Base-by-base conservation (phyloP, 495 filamentous ascomycete genomes). In the Schizothecium vesticola region DNA sequence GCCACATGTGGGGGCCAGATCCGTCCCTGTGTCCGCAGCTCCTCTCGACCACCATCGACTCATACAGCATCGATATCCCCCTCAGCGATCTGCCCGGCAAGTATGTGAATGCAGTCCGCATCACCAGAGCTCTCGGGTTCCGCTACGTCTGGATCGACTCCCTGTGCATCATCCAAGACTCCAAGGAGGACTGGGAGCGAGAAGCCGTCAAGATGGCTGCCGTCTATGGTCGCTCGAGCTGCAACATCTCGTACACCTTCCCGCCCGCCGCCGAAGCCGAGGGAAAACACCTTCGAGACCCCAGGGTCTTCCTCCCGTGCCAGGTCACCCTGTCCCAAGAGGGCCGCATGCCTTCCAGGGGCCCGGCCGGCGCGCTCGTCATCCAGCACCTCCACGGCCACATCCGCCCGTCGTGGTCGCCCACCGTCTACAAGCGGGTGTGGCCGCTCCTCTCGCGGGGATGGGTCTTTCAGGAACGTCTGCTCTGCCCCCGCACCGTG, bases 391-490 rank as follows among this genome's bases (percentile, higher is more conserved):
- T 56, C n/a, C 56, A 28, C 12, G 64, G 64, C n/a, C 59, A 31
- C 56, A 24, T 33, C 28, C 67, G 67, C 29, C 55, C 62, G 0
- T 12, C 62, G 6, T 61, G 56, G 23, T 59, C 62, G 10, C 16
- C 61, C 10, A 69, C 56, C 10, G 56, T 69, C 22, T 59, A 65
- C 62, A 31, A 65, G 25, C 28, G 21, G 0, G 11, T 69, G 9
- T 69, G 61, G 64, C 69, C 69, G 1, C 67, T 71, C 5, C 61
- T 68, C 59, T 59, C 43, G 5, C 59, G 69, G 16, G 69, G 69
- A 9, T 71, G 69, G 69, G 65, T 71, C 13, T 68, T 69, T 13
- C 69, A 71, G 31, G 69, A 71, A 26, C 59, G 69, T 5, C 56
- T 71, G 6, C 60, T 71, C 7, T 69, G 64, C 13, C 26, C 58